Evolutionary conservation across 768 basidiomycete genomes (phyloP).

Genomic region (Suillus placidus): DNA sequence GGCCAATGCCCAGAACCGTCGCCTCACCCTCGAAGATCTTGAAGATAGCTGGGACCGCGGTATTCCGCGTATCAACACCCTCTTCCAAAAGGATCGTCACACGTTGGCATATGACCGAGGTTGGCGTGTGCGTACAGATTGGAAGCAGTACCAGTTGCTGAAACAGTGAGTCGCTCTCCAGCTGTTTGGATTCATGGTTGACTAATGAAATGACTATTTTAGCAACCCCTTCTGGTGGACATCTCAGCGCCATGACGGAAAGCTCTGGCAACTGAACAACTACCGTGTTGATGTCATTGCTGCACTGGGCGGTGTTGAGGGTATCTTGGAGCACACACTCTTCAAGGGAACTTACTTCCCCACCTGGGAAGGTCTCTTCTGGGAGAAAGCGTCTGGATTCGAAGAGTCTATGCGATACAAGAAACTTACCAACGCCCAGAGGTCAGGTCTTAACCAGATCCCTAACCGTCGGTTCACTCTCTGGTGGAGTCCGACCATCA

Average conservation of each 20-base stretch:
- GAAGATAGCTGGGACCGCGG: conserved; percentile 99
- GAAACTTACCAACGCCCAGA: conserved; percentile 97
- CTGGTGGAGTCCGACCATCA: conserved; percentile 99
- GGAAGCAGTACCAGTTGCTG: conserved; percentile 94
- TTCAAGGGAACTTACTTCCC: conserved; percentile 99
- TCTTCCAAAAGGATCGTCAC: conserved; percentile 98
- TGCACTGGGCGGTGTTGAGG: conserved; percentile 95
- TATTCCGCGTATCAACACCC: conserved; percentile 96
- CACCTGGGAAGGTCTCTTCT: conserved; percentile 98
- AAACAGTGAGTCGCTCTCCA: conserved; percentile 66
- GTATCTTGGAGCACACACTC: conserved; percentile 93
- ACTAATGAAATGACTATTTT: background rate
- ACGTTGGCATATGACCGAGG: conserved; percentile 99
- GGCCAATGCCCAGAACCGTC: conserved; percentile 97
- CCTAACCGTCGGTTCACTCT: conserved; percentile 99
- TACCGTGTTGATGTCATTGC: conserved; percentile 99
- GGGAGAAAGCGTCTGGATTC: conserved; percentile 98
- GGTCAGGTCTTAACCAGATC: conserved; percentile 96
- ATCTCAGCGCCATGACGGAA: conserved; percentile 93
- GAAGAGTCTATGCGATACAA: conserved; percentile 96
- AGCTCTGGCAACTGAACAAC: conserved; percentile 96
- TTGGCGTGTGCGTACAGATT: conserved; percentile 97
- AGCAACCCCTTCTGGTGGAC: conserved; percentile 99
- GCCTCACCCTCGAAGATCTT: conserved; percentile 94
- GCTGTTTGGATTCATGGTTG: conserved; percentile 16